phyloP scores from a whole-genome alignment of 2,329 filamentous ascomycete genomes.

The Fusarium gaditjirri region DNA sequence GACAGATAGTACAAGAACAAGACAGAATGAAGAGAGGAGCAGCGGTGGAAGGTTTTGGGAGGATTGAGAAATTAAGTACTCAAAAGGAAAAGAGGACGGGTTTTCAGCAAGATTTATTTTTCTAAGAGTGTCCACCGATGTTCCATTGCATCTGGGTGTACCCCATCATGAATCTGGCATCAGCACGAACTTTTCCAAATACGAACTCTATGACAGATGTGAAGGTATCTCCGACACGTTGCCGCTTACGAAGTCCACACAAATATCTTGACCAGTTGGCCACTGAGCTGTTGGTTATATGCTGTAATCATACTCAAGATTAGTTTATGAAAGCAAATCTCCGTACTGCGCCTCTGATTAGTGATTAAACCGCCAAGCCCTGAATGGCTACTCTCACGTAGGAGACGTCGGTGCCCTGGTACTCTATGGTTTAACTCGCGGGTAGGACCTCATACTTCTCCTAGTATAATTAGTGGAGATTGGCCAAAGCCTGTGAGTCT shows the following conservation, averaged over 20 bases:
- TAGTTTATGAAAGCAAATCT: not conserved
- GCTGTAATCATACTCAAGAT: not conserved
- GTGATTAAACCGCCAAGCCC: not conserved
- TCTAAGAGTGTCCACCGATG: rapidly evolving
- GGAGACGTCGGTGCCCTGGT: too few species aligned
- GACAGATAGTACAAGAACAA: not conserved
- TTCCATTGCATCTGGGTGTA: not conserved
- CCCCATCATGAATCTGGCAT: not conserved
- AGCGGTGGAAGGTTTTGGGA: not conserved
- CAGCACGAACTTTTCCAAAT: not conserved
- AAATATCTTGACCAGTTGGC: rapidly evolving
- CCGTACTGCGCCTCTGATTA: not conserved
- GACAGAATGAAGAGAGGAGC: not conserved
- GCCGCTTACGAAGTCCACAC: not conserved
- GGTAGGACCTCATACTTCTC: too few species aligned
- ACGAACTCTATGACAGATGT: not conserved
- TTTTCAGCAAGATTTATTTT: not conserved
- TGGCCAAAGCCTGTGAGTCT: not conserved
- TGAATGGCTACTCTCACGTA: not conserved
- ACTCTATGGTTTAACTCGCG: not conserved
- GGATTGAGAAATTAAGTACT: not conserved
- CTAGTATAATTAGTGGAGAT: not conserved
- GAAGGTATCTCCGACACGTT: not conserved
- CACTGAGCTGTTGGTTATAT: not conserved
- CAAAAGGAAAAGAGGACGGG: not conserved